Evolutionary conservation across 768 basidiomycete species (phyloP).

Genomic region (Cystobasidium ongulense): DNA sequence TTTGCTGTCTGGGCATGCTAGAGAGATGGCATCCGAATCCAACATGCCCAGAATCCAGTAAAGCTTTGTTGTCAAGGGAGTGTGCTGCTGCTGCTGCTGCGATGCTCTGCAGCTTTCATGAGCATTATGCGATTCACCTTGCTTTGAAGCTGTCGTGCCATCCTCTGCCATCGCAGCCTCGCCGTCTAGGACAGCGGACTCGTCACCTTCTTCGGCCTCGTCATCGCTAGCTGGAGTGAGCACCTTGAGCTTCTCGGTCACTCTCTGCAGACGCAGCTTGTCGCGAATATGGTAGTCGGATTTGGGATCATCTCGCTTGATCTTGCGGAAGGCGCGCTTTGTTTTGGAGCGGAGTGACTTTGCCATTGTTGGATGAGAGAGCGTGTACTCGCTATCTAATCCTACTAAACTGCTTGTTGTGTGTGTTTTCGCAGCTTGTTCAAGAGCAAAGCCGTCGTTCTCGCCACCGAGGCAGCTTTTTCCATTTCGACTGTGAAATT

Average conservation of each 20-base stretch:
- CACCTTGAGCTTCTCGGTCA: slow-evolving; percentile 28
- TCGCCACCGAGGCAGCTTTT: not conserved
- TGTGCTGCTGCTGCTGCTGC: not conserved
- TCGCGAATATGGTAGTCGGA: slow-evolving; percentile 27
- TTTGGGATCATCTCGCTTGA: slow-evolving; percentile 21
- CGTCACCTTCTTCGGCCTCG: slow-evolving; percentile 27
- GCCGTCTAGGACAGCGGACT: slow-evolving; percentile 3
- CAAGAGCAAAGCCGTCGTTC: not conserved
- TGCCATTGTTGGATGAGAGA: slow-evolving; percentile 31
- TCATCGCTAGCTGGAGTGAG: slow-evolving; percentile 15
- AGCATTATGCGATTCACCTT: no score
- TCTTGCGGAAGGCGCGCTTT: slow-evolving; percentile 18
- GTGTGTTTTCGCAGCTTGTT: not conserved
- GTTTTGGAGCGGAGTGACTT: slow-evolving; percentile 33
- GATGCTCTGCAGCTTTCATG: not conserved
- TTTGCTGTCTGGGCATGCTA: not conserved
- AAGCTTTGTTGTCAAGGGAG: slow-evolving; percentile 1
- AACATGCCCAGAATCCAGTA: slow-evolving; percentile 23
- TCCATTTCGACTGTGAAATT: no score
- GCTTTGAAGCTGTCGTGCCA: not conserved
- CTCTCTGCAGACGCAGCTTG: slow-evolving; percentile 22
- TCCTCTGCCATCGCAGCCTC: slow-evolving; percentile 19
- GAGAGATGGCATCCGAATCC: slow-evolving; percentile 2
- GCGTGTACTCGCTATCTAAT: not conserved
- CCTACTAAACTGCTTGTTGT: not conserved